phyloP scores from a whole-genome alignment of 2,329 filamentous ascomycete genomes.

The Septoria linicola region DNA sequence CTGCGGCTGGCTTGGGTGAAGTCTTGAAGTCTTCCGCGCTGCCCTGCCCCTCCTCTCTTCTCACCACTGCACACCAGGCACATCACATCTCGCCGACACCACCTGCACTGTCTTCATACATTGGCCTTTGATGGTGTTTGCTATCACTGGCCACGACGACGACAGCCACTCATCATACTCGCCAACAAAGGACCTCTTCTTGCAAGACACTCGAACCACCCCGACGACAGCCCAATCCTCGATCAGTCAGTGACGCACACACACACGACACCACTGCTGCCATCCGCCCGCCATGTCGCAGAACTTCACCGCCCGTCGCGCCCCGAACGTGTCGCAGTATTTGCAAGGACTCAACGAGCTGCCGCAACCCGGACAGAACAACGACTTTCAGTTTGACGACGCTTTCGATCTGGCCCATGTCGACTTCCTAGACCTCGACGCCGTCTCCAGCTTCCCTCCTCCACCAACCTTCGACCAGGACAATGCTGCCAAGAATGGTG shows the following conservation, averaged over 20 bases:
- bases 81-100: background rate
- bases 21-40: too few relatives aligned
- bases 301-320: conserved; percentile 72
- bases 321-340: conserved; percentile 86
- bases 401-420: conserved; percentile 57
- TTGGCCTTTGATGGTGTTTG: conserved; percentile 1
- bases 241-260: background rate
- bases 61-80: too few relatives aligned
- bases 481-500: conserved; percentile 22
- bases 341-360: conserved; percentile 79
- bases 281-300: conserved; percentile 59
- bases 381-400: conserved; percentile 59
- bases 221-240: background rate
- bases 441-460: conserved; percentile 13
- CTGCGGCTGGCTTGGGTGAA: too few relatives aligned
- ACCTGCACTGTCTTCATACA: background rate
- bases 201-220: conserved; percentile 1
- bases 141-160: conserved; percentile 2
- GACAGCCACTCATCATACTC: background rate
- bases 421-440: conserved; percentile 68
- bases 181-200: background rate
- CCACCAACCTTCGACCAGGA: conserved; percentile 9
- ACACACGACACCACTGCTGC: background rate
- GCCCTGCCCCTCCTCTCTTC: too few relatives aligned
- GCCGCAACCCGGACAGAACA: conserved; percentile 62